Evolutionary conservation across 139 green algal genomes (phyloP), one percentile per base, ranked within the genome.

Genomic region (Spirogloea muscicola): DNA sequence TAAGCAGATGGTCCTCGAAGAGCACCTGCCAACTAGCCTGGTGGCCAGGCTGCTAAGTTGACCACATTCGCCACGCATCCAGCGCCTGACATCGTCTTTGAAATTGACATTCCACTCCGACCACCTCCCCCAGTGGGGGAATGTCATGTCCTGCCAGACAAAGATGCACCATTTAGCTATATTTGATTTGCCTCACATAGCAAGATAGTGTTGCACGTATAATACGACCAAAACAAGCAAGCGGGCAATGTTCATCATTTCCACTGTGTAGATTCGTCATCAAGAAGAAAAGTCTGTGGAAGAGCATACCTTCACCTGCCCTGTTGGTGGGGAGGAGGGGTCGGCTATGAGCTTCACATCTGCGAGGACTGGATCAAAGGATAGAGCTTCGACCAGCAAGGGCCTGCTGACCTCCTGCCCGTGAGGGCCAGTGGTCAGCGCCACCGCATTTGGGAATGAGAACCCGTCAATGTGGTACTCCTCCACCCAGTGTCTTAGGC

Each of bases 51-150:
- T 10, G 49, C 82, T 80, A 40, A 77, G 46, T 58, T 74, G 59
- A 6, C 60, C 72, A 13, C 41, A 40, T 41, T 68, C 33, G 6
- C 82, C 87, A 2, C 69, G 31, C 9, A 93, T 77, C 72, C 96
- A 96, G 48, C 84, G 52, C 27, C 90, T 86, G 33, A 96, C 87
- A 5, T 90, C 87, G 85, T 96, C 91, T 4, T 92, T 84, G 86
- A 95, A 99, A 18, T 82, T 77, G 10, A 90, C 89, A 74, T 98
- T 99, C 92, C 94, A 97, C 86, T 99, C 95, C 0, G 85, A 78
- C 94, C 94, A 99, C 40, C 89, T 87, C 48, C 90, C 91, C 93
- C 93, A 88, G 92, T 86, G 42, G 2, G 76, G 76, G 59, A 83
- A 83, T 1, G 27, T 48, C 3, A 76, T n/a, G 57, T 93, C 90